Evolutionary conservation across 805 yeast genomes (phyloP), one percentile per base, ranked within the genome.

Genomic region (Wickerhamiella lipophila): DNA sequence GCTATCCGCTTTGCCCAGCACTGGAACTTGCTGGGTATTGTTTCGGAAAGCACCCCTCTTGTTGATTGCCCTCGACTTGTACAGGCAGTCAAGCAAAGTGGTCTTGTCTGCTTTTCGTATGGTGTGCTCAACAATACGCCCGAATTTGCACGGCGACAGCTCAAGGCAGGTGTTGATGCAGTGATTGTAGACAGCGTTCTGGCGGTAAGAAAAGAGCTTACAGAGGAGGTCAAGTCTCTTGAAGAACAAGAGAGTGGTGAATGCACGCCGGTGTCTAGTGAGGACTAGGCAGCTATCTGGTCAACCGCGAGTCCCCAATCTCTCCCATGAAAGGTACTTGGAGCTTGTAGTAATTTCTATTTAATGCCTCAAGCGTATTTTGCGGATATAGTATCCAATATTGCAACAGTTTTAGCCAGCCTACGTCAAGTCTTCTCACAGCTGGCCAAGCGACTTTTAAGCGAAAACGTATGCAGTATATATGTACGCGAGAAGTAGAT

Each of bases 91-190:
- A 89, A 89, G 63, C 79, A 86, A 13, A 77, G 83, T 45, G 96
- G 96, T 0, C 72, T 89, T 54, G 96, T 88, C 11, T 88, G 96
- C 65, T 89, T 89, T 50, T 84, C 96, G 0, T 89, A 89, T 58
- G 97, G 97, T 25, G 73, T 75, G 1, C 72, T 75, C 61, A 89
- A 89, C 63, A 89, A 89, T 58, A 78, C 77, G 30, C 95, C 96
- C 0, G 86, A 77, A 50, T 78, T 79, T 53, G 87, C 94, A 25
- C 79, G 78, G 56, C 68, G 83, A 50, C 96, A 89, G 64, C 81
- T 89, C 81, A 78, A 77, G 54, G 88, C 94, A 3, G 97, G 97
- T 7, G 95, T 89, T 11, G 97, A 89, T 70, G 98, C 98, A 0
- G 96, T 89, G n/a, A 89, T 89, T 66, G 96, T 85, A 2, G 97